Base-by-base conservation (phyloP, 2,329 filamentous ascomycete genomes). In the Parasarocladium wereldwijsianum region DNA sequence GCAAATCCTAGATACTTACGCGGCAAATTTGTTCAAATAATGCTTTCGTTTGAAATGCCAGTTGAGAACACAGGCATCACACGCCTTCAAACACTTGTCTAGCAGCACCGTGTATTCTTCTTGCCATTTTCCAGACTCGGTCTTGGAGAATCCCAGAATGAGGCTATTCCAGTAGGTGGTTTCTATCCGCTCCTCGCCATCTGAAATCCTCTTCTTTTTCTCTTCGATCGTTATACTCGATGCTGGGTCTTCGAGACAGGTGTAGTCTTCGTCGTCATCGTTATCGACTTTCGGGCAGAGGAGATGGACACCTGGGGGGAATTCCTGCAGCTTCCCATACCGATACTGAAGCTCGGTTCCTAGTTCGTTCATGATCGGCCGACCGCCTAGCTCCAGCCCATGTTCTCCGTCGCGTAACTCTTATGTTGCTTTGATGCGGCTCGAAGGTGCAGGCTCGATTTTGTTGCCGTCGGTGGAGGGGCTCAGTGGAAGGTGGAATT, bases 41-140 rank as follows among this genome's bases (percentile, higher is more conserved):
- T 59, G 55, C 36, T 68, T 67, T 37, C 80, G 75, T 17, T 65
- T 66, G 45, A 71, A 72, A 49, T 86, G 80, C 66, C 81, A 86
- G 40, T 75, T 75, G 36, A 73, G 64, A 30, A 81, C 75, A 46
- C 80, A 86, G 30, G 68, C 62, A 31, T 82, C 70, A 50, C 80
- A 86, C 34, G 55, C 60, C 34, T 61, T 67, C 15, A 86, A 58
- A 22, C 66, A 65, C 8, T 56, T 48, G 37, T 76, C 68, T 13
- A 79, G 58, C 13, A 66, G 62, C 5, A 52, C 43, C 31, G 59
- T 64, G 42, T 82, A 78, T 38, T 70, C 66, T 10, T 62, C 56
- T 24, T 75, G 59, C 52, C 76, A 66, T 35, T 64, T 58, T 17
- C 68, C 66, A 3, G 69, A 66, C 29, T 69, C 63, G 27, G 72